Conservation (phyloP, 345 rosid genomes). For the Trapa bicornis region DNA sequence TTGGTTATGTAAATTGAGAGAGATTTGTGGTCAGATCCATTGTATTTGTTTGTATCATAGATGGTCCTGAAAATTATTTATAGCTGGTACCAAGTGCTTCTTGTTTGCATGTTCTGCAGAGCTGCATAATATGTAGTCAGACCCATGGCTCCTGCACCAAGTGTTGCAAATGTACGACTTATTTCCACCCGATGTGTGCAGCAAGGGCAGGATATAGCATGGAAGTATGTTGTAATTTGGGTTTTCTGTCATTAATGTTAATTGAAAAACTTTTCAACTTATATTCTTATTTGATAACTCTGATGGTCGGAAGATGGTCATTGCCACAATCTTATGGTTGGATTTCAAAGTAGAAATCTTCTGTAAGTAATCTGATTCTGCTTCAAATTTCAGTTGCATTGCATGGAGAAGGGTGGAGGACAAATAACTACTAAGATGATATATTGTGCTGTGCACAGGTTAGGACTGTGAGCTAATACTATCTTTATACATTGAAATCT, state of each 20-base stretch:
- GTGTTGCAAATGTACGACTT: constrained; percentile 87
- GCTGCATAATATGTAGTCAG: constrained; percentile 17
- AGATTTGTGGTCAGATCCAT: neutral
- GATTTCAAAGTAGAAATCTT: neutral
- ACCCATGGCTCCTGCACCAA: constrained; percentile 48
- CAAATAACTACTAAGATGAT: constrained; percentile 60
- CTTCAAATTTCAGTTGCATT: constrained; percentile 43
- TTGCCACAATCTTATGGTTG: neutral
- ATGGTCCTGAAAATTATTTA: neutral
- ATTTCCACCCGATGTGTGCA: constrained; percentile 79
- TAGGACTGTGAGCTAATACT: neutral
- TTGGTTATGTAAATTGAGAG: neutral
- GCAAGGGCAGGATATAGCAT: constrained; percentile 71
- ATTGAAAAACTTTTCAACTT: neutral
- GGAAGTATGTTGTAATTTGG: constrained; percentile 52
- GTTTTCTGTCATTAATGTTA: neutral
- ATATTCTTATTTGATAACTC: neutral
- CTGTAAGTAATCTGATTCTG: constrained; percentile 1
- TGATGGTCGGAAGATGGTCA: neutral
- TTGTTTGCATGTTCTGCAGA: constrained; percentile 14
- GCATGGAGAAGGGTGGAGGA: constrained; percentile 59
- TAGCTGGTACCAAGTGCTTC: constrained; percentile 8
- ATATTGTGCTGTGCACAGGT: constrained; percentile 86
- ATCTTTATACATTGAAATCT: neutral
- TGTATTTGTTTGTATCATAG: neutral